These are phyloP conservation scores for Globisporangium ultimum DNA, from an alignment of 352 stramenopile species.

Conservation along the genomic window DNA sequence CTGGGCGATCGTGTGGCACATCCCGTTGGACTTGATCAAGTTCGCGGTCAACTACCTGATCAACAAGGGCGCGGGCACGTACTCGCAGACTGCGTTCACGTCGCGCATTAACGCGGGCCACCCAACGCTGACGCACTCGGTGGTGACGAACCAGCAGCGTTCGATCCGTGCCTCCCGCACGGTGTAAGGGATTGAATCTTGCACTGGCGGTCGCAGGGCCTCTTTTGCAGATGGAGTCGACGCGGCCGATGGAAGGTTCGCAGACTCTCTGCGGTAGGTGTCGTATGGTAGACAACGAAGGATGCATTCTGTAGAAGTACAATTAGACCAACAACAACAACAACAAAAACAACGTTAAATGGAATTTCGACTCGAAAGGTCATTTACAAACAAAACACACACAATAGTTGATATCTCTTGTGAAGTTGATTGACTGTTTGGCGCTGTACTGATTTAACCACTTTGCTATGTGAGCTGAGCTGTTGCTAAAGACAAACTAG, in stretches of 20 bases:
- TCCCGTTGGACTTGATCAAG: conserved; percentile 76
- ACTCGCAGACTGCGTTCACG: conserved; percentile 61
- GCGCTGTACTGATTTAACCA: conserved; percentile 86
- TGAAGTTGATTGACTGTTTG: too few relatives aligned
- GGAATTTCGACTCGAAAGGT: conserved; percentile 8
- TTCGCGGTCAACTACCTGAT: conserved; percentile 67
- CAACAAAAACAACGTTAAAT: conserved; percentile 15
- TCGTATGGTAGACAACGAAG: conserved; percentile 4
- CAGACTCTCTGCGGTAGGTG: conserved; percentile 3
- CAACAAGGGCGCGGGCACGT: conserved; percentile 43
- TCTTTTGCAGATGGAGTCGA: neutral
- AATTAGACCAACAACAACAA: conserved; percentile 12
- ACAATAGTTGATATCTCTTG: too few relatives aligned
- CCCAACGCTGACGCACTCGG: conserved; percentile 57
- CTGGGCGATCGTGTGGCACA: conserved; percentile 68
- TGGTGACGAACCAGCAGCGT: conserved; percentile 55
- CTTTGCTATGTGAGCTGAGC: too few relatives aligned
- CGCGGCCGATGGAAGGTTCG: conserved; percentile 17
- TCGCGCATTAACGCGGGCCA: conserved; percentile 75
- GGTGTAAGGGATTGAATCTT: conserved; percentile 28
- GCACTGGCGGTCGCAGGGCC: neutral
- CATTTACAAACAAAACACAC: conserved; percentile 6
- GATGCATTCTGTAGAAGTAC: conserved; percentile 36
- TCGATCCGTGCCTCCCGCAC: conserved; percentile 66
- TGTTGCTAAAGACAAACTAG: too few relatives aligned